Conservation (phyloP, 768 basidiomycete species). For the Naganishia vishniacii region DNA sequence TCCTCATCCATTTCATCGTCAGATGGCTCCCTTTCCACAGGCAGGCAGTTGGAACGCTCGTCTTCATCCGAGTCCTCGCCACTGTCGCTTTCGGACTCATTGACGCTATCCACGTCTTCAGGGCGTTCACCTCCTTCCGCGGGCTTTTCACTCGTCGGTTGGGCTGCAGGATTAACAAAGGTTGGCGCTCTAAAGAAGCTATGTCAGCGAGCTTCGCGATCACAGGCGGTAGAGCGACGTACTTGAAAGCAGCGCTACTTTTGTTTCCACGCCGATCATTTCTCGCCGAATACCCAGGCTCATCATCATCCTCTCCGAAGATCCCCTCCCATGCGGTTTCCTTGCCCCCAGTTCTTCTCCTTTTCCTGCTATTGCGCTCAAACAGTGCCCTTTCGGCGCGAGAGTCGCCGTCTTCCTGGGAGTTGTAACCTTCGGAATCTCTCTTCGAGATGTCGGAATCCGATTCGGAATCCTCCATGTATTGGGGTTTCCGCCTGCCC, state of each 20-base stretch:
- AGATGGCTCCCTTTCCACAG: not conserved
- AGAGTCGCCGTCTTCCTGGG: slow-evolving; percentile 44
- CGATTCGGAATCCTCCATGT: slow-evolving; percentile 22
- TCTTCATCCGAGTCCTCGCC: slow-evolving; percentile 8
- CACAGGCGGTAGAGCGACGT: not conserved
- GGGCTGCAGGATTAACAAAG: too few relatives aligned
- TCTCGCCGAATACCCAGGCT: slow-evolving; percentile 30
- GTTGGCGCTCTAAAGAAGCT: slow-evolving; percentile 36
- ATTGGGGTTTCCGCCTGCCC: slow-evolving; percentile 16
- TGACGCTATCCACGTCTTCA: slow-evolving; percentile 30
- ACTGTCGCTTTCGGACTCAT: slow-evolving; percentile 25
- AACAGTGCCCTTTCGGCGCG: slow-evolving; percentile 40
- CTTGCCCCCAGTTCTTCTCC: slow-evolving; percentile 35
- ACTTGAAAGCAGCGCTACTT: slow-evolving; percentile 29
- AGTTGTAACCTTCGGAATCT: slow-evolving; percentile 35
- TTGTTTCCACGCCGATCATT: slow-evolving; percentile 26
- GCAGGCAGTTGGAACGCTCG: not conserved
- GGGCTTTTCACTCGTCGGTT: too few relatives aligned
- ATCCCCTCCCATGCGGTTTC: slow-evolving; percentile 46
- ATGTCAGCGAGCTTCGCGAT: not conserved
- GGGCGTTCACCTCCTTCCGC: slow-evolving; percentile 1
- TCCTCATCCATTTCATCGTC: not conserved
- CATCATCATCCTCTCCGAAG: slow-evolving; percentile 44
- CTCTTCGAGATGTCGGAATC: slow-evolving; percentile 24
- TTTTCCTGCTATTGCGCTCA: slow-evolving; percentile 32